A percentile compares a stretch with the other conserved stretches of the same genome.
These are phyloP conservation scores for Cronartium quercuum DNA, from an alignment of 1,284 basidiomycete genomes.

Conservation along the genomic window DNA sequence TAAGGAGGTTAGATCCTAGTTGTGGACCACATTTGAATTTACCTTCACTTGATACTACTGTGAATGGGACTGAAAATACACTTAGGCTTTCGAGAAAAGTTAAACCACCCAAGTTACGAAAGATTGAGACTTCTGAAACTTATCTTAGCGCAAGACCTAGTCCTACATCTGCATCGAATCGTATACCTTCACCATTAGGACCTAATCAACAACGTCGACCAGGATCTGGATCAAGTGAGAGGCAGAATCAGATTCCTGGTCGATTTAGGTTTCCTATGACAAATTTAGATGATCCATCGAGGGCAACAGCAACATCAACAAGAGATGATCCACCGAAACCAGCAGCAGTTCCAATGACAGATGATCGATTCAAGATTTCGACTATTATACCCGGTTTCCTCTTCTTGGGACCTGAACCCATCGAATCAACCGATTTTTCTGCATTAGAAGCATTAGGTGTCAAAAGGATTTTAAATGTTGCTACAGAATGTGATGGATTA, in stretches of 20 bases:
- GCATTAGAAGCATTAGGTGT: conserved; percentile 70
- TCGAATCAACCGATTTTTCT: conserved; percentile 63
- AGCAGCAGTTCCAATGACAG: neutral
- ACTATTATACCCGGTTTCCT: conserved; percentile 84
- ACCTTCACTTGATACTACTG: neutral
- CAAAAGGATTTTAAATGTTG: conserved; percentile 81
- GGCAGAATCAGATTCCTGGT: too few species aligned
- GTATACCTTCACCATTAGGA: too few species aligned
- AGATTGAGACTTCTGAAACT: conserved; percentile 32
- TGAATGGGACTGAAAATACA: neutral
- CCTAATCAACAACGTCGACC: too few species aligned
- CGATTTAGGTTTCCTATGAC: too few species aligned
- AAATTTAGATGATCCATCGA: too few species aligned
- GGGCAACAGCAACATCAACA: too few species aligned
- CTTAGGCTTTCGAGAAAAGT: neutral
- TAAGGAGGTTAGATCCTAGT: conserved; percentile 12
- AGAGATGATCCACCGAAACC: too few species aligned
- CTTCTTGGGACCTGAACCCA: conserved; percentile 84
- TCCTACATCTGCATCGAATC: neutral
- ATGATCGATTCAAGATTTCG: conserved; percentile 62
- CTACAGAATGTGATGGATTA: conserved; percentile 66
- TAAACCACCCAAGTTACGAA: conserved; percentile 27
- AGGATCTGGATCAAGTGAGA: too few species aligned
- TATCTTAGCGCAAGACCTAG: conserved; percentile 3
- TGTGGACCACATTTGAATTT: neutral